Percentiles rank a stretch among this genome's conserved stretches.
Evolutionary conservation across 2,329 filamentous ascomycete species (phyloP).

Genomic region (Lachnellula arida): DNA sequence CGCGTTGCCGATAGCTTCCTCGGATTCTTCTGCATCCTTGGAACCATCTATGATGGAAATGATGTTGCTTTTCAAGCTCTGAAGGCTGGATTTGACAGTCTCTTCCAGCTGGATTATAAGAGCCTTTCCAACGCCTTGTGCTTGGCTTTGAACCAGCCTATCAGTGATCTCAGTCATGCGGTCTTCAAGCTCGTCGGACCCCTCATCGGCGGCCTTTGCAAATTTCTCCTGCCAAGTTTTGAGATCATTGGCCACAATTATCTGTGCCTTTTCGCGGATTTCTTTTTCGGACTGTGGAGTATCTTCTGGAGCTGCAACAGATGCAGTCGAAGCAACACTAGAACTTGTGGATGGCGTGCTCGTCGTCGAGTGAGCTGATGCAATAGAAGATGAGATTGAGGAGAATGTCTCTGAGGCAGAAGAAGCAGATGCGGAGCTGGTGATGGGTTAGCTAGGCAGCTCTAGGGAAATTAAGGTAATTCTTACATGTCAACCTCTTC

Average conservation of each 20-base stretch:
- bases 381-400: conserved; percentile 24
- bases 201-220: conserved; percentile 77
- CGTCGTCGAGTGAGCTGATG: conserved; percentile 21
- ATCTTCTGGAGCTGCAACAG: conserved; percentile 27
- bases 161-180: conserved; percentile 68
- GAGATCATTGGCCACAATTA: conserved; percentile 73
- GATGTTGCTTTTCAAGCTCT: conserved; percentile 63
- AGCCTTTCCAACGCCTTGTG: conserved; percentile 59
- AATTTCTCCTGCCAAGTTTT: conserved; percentile 86
- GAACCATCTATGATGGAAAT: conserved; percentile 57
- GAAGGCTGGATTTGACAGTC: conserved; percentile 59
- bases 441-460: conserved; percentile 9
- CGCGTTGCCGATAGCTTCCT: conserved; percentile 46
- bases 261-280: conserved; percentile 52
- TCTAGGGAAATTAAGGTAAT: conserved; percentile 11
- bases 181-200: conserved; percentile 61
- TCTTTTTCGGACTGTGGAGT: conserved; percentile 43
- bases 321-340: conserved; percentile 18
- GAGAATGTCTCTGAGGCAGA: conserved; percentile 27
- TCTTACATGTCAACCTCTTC: conserved; percentile 47
- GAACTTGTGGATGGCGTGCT: conserved; percentile 9
- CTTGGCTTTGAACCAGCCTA: conserved; percentile 59
- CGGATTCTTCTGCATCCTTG: conserved; percentile 45
- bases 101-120: conserved; percentile 66
- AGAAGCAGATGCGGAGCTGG: conserved; percentile 28